Base-by-base conservation (phyloP, 176 grass and related monocot species). In the Aegilops longissima region DNA sequence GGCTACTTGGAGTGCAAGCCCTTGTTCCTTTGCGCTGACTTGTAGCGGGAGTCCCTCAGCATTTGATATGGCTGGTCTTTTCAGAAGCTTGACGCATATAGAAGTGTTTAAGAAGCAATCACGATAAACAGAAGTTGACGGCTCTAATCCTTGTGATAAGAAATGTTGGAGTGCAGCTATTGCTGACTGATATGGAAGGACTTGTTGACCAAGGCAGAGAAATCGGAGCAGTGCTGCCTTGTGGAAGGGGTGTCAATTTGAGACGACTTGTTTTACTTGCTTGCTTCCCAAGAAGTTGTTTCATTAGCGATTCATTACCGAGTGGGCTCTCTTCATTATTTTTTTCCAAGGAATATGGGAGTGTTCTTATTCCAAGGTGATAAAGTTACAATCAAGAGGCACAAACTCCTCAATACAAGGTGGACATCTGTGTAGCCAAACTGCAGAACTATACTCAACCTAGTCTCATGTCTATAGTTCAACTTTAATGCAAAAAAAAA, bases 191-290 rank as follows among this genome's bases (percentile, higher is more conserved):
- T 58, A 12, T 54, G n/a, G 52, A 68, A 38, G 52, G 64, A 73
- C 84, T 83, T 90, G 89, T 79, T 73, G 73, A 73, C 80, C 84
- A 90, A 86, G 89, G 18, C 66, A 78, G 25, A 31, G 8, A 86
- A 66, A 38, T 21, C 59, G 5, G 23, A 12, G 8, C 2, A 29
- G 2, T 30, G 25, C 38, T 90, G 20, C 14, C 64, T 82, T 86
- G 72, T 42, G 40, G 40, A 73, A 73, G 54, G 79, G 40, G 30
- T 23, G 12, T 63, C 21, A 38, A 73, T 31, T 34, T 44, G 29
- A 39, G 73, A 72, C 51, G 5, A 56, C 63, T 86, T 82, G 7
- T 23, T 86, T 61, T 33, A 56, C 51, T 75, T 90, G 12, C 31
- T 86, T 61, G 12, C 31, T 86, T 61, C 20, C 80, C 84, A 90